Conservation (phyloP, 306 rosid species). For the Trifolium pratense region DNA sequence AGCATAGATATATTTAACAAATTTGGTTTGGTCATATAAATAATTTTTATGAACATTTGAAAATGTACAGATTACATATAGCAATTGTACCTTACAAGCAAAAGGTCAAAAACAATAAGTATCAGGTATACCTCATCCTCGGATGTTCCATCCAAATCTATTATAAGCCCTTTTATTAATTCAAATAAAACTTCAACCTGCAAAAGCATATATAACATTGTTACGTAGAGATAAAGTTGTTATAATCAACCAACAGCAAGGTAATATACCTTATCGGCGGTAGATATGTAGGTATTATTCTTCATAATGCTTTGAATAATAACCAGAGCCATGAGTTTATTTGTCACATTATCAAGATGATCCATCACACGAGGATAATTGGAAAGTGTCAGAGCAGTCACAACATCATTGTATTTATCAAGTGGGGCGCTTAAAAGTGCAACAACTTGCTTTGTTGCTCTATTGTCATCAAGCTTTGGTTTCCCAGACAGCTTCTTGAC, state of each 20-base stretch:
- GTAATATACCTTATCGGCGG: slow-evolving; percentile 74
- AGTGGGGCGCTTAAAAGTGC: slow-evolving; percentile 98
- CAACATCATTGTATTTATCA: slow-evolving; percentile 94
- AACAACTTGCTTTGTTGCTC: slow-evolving; percentile 94
- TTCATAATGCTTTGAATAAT: slow-evolving; percentile 94
- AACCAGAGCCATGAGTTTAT: slow-evolving; percentile 93
- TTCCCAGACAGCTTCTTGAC: slow-evolving; percentile 86
- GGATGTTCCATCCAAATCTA: slow-evolving; percentile 75
- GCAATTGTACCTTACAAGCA: slow-evolving; percentile 10
- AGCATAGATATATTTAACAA: neutral
- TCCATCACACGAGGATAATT: slow-evolving; percentile 95
- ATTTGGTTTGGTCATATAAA: slow-evolving; percentile 27
- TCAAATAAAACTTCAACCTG: slow-evolving; percentile 96
- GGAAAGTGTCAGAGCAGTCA: slow-evolving; percentile 81
- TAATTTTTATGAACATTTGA: slow-evolving; percentile 9
- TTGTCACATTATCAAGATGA: slow-evolving; percentile 82
- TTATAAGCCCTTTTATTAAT: slow-evolving; percentile 87
- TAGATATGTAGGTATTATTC: slow-evolving; percentile 78
- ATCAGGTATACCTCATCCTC: slow-evolving; percentile 69
- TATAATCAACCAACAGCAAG: slow-evolving; percentile 38
- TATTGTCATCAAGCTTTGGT: slow-evolving; percentile 87
- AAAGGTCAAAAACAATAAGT: slow-evolving; percentile 33
- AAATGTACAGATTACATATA: slow-evolving; percentile 12
- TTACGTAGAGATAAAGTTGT: slow-evolving; percentile 29
- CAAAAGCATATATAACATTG: slow-evolving; percentile 32